These are phyloP conservation scores for Pyrus pyrifolia DNA, from an alignment of 306 rosid species.

Conservation along the genomic window DNA sequence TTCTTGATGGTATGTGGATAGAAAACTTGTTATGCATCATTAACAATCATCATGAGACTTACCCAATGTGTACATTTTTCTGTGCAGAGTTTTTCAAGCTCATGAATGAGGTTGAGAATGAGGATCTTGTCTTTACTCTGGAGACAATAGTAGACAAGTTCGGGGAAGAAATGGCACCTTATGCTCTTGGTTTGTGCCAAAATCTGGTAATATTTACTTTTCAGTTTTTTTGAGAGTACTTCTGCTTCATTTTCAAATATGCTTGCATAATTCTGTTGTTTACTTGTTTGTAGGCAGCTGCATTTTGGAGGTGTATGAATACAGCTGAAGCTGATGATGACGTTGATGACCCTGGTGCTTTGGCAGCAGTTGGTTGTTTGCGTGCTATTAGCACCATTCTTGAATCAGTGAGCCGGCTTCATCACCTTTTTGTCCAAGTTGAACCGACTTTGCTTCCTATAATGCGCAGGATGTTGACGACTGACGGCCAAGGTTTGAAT, in stretches of 20 bases:
- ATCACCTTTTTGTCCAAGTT: conserved; percentile 67
- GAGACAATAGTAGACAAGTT: conserved; percentile 97
- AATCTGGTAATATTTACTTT: conserved; percentile 55
- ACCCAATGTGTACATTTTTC: conserved; percentile 10
- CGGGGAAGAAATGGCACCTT: conserved; percentile 98
- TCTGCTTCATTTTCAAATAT: background rate
- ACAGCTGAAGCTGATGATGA: conserved; percentile 91
- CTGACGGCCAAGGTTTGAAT: conserved; percentile 83
- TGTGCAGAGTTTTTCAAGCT: conserved; percentile 84
- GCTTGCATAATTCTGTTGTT: background rate
- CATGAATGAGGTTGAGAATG: conserved; percentile 96
- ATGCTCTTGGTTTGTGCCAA: conserved; percentile 90
- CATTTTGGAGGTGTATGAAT: conserved; percentile 96
- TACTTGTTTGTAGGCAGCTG: conserved; percentile 49
- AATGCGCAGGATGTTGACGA: conserved; percentile 84
- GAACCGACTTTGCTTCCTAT: conserved; percentile 92
- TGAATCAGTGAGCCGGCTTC: conserved; percentile 97
- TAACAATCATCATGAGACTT: conserved; percentile 9
- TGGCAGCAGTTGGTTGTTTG: conserved; percentile 94
- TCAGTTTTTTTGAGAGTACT: background rate
- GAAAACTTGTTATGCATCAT: background rate
- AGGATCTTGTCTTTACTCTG: conserved; percentile 92
- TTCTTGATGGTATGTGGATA: conserved; percentile 76
- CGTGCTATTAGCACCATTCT: conserved; percentile 94
- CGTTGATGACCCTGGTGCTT: conserved; percentile 84